Conservation (phyloP, 345 rosid genomes). For the Euphorbia peplus region DNA sequence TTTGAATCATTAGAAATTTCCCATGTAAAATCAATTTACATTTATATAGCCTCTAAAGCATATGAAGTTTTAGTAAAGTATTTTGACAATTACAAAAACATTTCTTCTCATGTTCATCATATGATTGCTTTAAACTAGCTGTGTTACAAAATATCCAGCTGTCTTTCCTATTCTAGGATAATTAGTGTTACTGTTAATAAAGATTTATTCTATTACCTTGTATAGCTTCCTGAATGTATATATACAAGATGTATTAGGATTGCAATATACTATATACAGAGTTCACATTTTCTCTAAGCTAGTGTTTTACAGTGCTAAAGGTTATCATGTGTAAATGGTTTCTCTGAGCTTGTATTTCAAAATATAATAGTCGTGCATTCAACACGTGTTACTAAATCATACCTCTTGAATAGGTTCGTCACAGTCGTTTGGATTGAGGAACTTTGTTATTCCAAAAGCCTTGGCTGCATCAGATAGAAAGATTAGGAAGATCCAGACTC, state of each 20-base stretch:
- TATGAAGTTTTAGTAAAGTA: background rate
- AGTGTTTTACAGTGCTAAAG: background rate
- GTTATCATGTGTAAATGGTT: background rate
- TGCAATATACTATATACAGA: no score
- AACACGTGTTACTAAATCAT: constrained; percentile 5
- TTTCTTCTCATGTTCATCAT: background rate
- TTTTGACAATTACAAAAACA: background rate
- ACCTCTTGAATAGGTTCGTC: constrained; percentile 88
- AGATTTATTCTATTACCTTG: no score
- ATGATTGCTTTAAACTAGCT: no score
- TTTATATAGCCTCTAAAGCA: background rate
- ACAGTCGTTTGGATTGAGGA: constrained; percentile 59
- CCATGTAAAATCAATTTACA: no score
- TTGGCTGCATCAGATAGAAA: constrained; percentile 51
- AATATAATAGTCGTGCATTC: background rate
- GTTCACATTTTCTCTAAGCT: no score
- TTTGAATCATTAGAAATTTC: no score
- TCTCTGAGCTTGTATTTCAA: background rate
- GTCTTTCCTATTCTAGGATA: no score
- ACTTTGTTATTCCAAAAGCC: constrained; percentile 73
- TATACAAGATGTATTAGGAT: no score
- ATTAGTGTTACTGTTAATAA: no score
- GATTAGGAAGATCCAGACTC: constrained; percentile 7
- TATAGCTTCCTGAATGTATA: no score
- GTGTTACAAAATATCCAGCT: no score